These are phyloP conservation scores for Lentinula guzmanii DNA, from an alignment of 768 basidiomycete species.

Conservation along the genomic window DNA sequence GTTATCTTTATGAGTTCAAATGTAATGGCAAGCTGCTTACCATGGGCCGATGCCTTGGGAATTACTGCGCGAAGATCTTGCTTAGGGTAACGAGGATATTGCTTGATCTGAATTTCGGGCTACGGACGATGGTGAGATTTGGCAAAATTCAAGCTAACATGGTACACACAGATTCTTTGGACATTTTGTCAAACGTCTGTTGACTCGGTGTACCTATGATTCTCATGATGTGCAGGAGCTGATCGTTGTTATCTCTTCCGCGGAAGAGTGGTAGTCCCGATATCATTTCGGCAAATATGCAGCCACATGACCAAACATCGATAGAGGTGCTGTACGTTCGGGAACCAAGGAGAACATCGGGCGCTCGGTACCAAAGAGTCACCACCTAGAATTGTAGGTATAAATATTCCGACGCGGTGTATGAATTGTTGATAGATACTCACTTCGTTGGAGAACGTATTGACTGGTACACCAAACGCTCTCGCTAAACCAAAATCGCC, in stretches of 20 bases:
- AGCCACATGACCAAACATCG: conserved; percentile 98
- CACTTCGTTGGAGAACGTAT: conserved; percentile 96
- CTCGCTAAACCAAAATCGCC: conserved; percentile 97
- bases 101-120: conserved; percentile 82
- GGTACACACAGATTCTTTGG: conserved; percentile 74
- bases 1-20: not conserved
- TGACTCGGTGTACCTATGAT: conserved; percentile 95
- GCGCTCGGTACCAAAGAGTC: conserved; percentile 97
- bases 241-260: conserved; percentile 95
- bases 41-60: conserved; percentile 81
- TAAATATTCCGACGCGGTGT: not conserved
- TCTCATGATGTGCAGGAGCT: conserved; percentile 95
- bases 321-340: conserved; percentile 97
- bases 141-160: not conserved
- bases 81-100: conserved; percentile 83
- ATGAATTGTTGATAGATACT: not conserved
- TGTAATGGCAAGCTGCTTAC: conserved; percentile 27
- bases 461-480: conserved; percentile 97
- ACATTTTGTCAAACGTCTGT: conserved; percentile 80
- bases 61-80: conserved; percentile 76
- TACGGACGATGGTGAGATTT: conserved; percentile 18
- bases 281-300: conserved; percentile 99
- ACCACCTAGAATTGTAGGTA: conserved; percentile 59
- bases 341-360: conserved; percentile 94
- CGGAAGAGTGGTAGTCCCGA: conserved; percentile 94